Base-by-base conservation (phyloP, 805 yeast genomes). In the Kluyveromyces aestuarii region DNA sequence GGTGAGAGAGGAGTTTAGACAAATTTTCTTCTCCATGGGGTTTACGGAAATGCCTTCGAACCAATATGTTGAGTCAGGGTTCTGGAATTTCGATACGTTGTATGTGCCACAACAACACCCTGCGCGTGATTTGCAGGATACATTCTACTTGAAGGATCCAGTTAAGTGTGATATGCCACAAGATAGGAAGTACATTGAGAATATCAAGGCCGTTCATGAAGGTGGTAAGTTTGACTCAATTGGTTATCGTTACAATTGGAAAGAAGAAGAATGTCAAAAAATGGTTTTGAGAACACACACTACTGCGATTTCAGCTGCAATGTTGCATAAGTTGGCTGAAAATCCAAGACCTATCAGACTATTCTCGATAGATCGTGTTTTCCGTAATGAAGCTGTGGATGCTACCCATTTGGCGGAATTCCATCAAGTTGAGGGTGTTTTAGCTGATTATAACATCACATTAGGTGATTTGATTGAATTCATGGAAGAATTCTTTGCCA, bases 71-170 rank as follows among this genome's bases (percentile, higher is more conserved):
- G 99, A 93, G 66, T 80, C 93, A 16, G 98, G 98, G 5, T 93
- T 93, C 81, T 93, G 99, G 99, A 93, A 93, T 72, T 93, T 93
- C 64, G 99, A 93, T 68, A 81, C 99, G 3, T 77, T 93, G 61
- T 93, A 73, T 62, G 99, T 93, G 48, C 99, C 99, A 49, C 99
- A 93, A 73, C 98, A 93, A 73, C 99, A 93, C 73, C 99, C 99
- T 16, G 99, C 99, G 45, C 84, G 99, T 74, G 99, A 93, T 68
- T 77, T 93, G 67, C 99, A 93, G 72, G 99, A 93, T 72, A 93
- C 99, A 51, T 93, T 93, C 75, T 93, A 93, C 72, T 76, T 93
- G 71, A 91, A 90, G 67, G 98, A 93, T 65, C 99, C 99, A 35
- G 74, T 72, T 45, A 73, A 69, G 52, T 96, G 96, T 48, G 83